Base-by-base conservation (phyloP, 768 basidiomycete genomes). In the Tricholoma terreum region DNA sequence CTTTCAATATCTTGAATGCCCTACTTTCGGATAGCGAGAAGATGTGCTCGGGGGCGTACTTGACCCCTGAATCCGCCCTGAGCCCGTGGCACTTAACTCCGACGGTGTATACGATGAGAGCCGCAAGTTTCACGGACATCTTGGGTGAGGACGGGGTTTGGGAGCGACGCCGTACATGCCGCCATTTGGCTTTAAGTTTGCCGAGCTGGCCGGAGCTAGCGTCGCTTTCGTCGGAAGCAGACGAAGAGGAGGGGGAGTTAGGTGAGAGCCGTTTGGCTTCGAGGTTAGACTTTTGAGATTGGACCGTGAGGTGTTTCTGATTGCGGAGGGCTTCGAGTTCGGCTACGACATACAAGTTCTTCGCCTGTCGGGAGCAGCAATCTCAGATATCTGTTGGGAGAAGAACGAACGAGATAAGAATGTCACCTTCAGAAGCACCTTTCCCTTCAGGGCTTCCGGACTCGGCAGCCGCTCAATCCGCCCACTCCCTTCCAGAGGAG, bases 71-170 rank as follows among this genome's bases (percentile, higher is more conserved):
- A 72, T 91, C 90, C 9, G 46, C 15, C 15, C 9, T 31, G 71
- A 98, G 81, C 0, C 95, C 94, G 45, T 86, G 88, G 63, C 91
- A 97, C 71, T 96, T 96, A 59, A 98, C 92, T 5, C 96, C 96
- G 53, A 96, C 85, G 5, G 96, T 98, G 71, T 98, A 98, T 24
- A 98, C 89, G 17, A 98, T 80, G 10, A 98, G 79, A 1, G 82
- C 75, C 1, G 84, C 83, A 1, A 98, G 80, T 2, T 80, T 78
- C 22, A 81, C 68, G 0, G 94, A 94, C 85, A 93, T 94, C 64
- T 84, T 85, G 21, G 73, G 72, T 65, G 86, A 89, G 9, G 54
- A 74, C 64, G 69, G 74, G 57, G 10, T 45, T n/a, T 43, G 54
- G 33, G 30, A 48, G 27, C 6, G 55, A 50, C 6, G 50, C n/a